These are phyloP conservation scores for Chlamydomonas urium DNA, from an alignment of 139 green algal species.

Conservation along the genomic window DNA sequence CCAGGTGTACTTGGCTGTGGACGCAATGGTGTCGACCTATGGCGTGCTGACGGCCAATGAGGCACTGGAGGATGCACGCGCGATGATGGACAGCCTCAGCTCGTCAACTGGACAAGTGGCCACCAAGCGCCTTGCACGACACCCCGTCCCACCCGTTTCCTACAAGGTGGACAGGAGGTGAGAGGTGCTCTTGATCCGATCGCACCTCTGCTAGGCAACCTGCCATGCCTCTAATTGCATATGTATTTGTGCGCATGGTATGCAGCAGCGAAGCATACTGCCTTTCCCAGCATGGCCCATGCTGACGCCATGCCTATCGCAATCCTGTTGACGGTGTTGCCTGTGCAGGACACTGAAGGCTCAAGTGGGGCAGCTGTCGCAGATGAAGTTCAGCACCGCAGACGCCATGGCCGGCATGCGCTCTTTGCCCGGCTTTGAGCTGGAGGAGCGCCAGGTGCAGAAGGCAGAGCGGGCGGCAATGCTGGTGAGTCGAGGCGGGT, in stretches of 20 bases:
- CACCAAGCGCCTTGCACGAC: background rate
- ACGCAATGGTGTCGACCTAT: background rate
- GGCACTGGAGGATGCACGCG: background rate
- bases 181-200: no score
- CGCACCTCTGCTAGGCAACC: no score
- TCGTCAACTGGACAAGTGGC: no score
- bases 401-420: background rate
- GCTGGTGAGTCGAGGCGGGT: no score
- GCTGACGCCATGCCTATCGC: no score
- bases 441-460: background rate
- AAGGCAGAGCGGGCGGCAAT: no score
- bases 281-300: no score
- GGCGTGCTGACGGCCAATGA: background rate
- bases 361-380: background rate
- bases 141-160: no score
- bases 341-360: slow-evolving; percentile 1
- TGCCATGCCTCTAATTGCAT: no score
- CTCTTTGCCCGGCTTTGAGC: background rate
- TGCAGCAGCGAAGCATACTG: no score
- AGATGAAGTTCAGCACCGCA: background rate
- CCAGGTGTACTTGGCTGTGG: slow-evolving; percentile 6
- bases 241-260: no score
- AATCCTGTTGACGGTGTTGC: background rate
- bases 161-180: no score
- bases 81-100: background rate